phyloP scores from a whole-genome alignment of 1,139 yeast genomes.

The Suhomyces terraborum region DNA sequence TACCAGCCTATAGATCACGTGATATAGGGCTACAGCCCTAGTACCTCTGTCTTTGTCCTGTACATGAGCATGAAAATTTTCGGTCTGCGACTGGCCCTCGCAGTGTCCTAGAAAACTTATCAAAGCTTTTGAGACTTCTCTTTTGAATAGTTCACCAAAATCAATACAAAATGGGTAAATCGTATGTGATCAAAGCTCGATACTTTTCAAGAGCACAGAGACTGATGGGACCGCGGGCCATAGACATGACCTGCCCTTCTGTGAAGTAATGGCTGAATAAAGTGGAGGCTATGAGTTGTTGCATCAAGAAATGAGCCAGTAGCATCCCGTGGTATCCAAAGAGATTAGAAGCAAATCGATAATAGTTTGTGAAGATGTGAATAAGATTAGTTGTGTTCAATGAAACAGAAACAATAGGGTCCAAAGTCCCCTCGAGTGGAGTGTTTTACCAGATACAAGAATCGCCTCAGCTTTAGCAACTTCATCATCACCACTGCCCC shows the following conservation, averaged over 20 bases:
- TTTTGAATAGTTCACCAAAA: slow-evolving; percentile 24
- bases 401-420: too few species aligned
- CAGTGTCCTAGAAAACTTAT: slow-evolving; percentile 10
- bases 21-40: slow-evolving; percentile 11
- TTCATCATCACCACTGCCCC: not conserved
- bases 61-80: slow-evolving; percentile 18
- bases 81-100: slow-evolving; percentile 13
- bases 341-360: not conserved
- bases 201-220: not conserved
- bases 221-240: not conserved
- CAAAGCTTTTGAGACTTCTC: slow-evolving; percentile 14
- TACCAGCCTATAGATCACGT: slow-evolving; percentile 12
- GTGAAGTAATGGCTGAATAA: not conserved
- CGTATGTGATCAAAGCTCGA: slow-evolving; percentile 50
- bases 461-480: not conserved
- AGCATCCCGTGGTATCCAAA: too few species aligned
- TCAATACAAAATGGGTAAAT: slow-evolving; percentile 72
- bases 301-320: too few species aligned
- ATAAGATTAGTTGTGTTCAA: too few species aligned
- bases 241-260: not conserved
- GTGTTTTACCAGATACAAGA: not conserved
- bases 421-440: too few species aligned
- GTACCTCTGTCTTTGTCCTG: slow-evolving; percentile 1
- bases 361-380: too few species aligned
- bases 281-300: too few species aligned